These are phyloP conservation scores for Syncephalastrum racemosum DNA, from an alignment of 371 early-diverging fungal genomes.

Conservation along the genomic window DNA sequence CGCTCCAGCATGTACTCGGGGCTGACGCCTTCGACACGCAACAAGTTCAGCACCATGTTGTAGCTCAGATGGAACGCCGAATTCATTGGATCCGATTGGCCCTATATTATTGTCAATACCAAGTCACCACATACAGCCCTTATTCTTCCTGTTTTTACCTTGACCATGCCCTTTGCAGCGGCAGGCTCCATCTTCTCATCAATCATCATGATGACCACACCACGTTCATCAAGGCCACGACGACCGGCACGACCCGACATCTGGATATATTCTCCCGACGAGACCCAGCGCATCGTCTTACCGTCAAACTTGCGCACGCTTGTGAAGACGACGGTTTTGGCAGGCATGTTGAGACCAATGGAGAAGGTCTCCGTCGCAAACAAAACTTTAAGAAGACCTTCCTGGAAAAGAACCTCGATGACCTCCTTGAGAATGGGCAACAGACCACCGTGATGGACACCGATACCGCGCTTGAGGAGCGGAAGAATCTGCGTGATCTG, in stretches of 20 bases:
- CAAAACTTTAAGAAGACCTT: conserved; percentile 96
- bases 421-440: conserved; percentile 99
- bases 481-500: conserved; percentile 97
- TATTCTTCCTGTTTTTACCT: conserved; percentile 32
- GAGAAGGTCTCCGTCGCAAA: conserved; percentile 99
- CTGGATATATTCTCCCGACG: conserved; percentile 99
- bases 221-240: conserved; percentile 97
- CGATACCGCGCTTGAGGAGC: conserved; percentile 95
- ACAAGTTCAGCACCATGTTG: conserved; percentile 98
- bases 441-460: conserved; percentile 99
- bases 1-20: conserved; percentile 95
- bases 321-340: conserved; percentile 99
- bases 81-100: conserved; percentile 91
- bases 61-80: conserved; percentile 99
- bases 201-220: conserved; percentile 97
- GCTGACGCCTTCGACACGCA: conserved; percentile 96
- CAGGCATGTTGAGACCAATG: conserved; percentile 99
- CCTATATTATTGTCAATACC: conserved; percentile 31
- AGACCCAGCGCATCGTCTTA: conserved; percentile 74
- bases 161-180: conserved; percentile 92
- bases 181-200: conserved; percentile 96
- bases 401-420: conserved; percentile 99
- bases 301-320: conserved; percentile 98
- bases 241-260: conserved; percentile 99
- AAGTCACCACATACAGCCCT: not conserved